These are phyloP conservation scores for Aspergillus neotritici DNA, from an alignment of 2,329 filamentous ascomycete genomes.

Conservation along the genomic window DNA sequence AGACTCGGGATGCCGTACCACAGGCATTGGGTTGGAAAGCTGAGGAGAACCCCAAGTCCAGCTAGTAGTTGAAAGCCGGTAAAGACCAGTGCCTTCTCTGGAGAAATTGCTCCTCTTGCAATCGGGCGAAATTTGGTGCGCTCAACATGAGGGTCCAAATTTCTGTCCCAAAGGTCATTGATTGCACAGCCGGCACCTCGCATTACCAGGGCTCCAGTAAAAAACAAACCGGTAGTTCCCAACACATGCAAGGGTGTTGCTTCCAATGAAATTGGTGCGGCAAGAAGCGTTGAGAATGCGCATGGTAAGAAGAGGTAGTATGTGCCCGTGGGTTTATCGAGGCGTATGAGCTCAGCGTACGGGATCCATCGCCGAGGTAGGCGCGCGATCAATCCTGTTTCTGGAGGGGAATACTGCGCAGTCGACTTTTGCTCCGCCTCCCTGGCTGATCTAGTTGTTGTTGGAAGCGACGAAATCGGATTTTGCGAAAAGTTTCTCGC, in stretches of 20 bases:
- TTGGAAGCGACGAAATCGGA: too few relatives aligned
- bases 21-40: constrained; percentile 39
- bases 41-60: constrained; percentile 39
- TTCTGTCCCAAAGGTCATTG: constrained; percentile 53
- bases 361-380: constrained; percentile 50
- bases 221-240: constrained; percentile 37
- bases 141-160: constrained; percentile 49
- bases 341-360: constrained; percentile 50
- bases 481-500: neutral
- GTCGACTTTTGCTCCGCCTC: constrained; percentile 12
- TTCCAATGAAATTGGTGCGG: constrained; percentile 34
- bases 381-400: constrained; percentile 41
- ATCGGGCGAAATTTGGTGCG: constrained; percentile 49
- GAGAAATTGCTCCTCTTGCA: constrained; percentile 47
- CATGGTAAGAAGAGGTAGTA: constrained; percentile 52
- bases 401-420: constrained; percentile 41
- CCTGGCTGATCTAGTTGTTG: neutral
- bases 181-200: constrained; percentile 50
- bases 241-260: constrained; percentile 31
- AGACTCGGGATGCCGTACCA: constrained; percentile 42
- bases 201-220: constrained; percentile 44
- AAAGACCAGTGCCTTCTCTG: constrained; percentile 40
- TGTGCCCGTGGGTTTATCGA: constrained; percentile 48
- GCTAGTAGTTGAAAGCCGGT: constrained; percentile 40
- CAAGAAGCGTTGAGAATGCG: constrained; percentile 44